These are phyloP conservation scores for Epicoccum sorghinum DNA, from an alignment of 2,329 filamentous ascomycete genomes.

Conservation along the genomic window DNA sequence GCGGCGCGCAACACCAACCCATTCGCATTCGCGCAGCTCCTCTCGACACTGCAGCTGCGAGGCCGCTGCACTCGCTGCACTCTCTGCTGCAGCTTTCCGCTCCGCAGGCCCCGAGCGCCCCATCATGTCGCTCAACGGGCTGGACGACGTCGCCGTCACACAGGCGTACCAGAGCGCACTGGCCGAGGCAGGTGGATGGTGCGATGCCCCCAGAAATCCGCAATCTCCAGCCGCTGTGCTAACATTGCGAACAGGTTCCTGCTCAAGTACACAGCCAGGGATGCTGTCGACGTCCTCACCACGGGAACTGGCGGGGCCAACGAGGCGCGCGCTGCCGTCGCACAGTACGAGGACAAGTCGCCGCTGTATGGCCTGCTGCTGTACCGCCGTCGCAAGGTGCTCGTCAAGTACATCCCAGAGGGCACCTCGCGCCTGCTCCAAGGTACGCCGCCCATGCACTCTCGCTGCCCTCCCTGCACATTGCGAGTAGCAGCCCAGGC, in stretches of 20 bases:
- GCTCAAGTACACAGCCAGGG: conserved; percentile 86
- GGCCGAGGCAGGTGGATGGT: conserved; percentile 93
- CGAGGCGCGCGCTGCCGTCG: conserved; percentile 80
- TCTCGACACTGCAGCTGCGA: conserved; percentile 5
- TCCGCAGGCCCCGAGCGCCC: conserved; percentile 8
- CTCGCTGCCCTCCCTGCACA: not conserved
- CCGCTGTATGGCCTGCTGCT: conserved; percentile 91
- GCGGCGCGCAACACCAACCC: conserved; percentile 1
- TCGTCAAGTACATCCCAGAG: conserved; percentile 92
- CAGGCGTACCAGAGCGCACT: conserved; percentile 83
- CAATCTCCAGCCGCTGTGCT: conserved; percentile 28
- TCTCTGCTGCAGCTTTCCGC: conserved; percentile 9
- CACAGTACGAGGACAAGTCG: conserved; percentile 79
- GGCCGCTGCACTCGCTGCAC: conserved; percentile 9
- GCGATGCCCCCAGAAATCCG: conserved; percentile 50
- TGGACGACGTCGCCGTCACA: conserved; percentile 80
- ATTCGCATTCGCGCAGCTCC: not conserved
- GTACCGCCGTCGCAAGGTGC: conserved; percentile 85
- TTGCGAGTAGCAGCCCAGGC: not conserved
- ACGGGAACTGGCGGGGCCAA: conserved; percentile 81
- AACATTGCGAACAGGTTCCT: conserved; percentile 73
- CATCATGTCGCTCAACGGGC: conserved; percentile 91
- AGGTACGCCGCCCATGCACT: conserved; percentile 63
- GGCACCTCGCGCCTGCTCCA: conserved; percentile 88
- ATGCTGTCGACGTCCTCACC: conserved; percentile 80